Evolutionary conservation across 768 basidiomycete genomes (phyloP), one percentile per base, ranked within the genome.

Genomic region (Boletus pseudopeckii): DNA sequence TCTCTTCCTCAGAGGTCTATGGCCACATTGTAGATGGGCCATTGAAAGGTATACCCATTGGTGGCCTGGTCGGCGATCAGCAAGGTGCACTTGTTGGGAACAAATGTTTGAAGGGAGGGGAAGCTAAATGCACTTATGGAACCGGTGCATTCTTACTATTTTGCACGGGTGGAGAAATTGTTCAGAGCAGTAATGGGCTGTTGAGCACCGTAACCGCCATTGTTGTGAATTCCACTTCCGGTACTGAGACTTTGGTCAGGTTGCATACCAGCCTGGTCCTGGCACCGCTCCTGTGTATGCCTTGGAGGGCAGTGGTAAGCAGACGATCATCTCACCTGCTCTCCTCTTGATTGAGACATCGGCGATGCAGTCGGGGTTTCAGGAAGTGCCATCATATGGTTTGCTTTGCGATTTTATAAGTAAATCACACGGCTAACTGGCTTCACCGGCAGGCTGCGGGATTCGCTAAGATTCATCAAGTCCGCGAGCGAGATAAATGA

Each of bases 81-180:
- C 97, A 99, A 70, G 97, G 90, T 6, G 96, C 96, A 22, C 75
- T 99, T 22, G 84, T 98, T 47, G 97, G 96, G 0, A 98, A 99
- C 76, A 98, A 97, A 71, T 98, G 97, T 66, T 71, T 99, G 50
- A 76, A 66, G n/a, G 78, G 82, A 59, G 96, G 96, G 17, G 90
- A 98, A 69, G 96, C 95, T 3, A 99, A 99, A 73, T 97, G 94
- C 72, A 99, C 97, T 5, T 99, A 96, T 63, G 96, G 96, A 24
- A 98, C 96, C 2, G 96, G 97, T 30, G 93, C 93, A 36, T 99
- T 99, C 77, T 76, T 98, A 59, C 75, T 99, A 28, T 98, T 97
- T 79, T 91, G 90, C 74, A 98, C 97, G 1, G 97, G 96, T 3
- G 75, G 74, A 20, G 87, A 96, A 26, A 85, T 92, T 38, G 88